Percentiles rank a stretch among this genome's conserved stretches.
Conservation (phyloP, 176 grass and related monocot genomes). For the Sorghum bicolor region Sorghum_bicolor_NCBIv3 NC_012870.2:69947001-69947500, state of each 20-base stretch:
- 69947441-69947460: slow-evolving; percentile 51
- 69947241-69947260: slow-evolving; percentile 97
- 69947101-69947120: slow-evolving; percentile 55
- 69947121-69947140: slow-evolving; percentile 75
- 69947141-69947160: slow-evolving; percentile 83
- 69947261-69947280: slow-evolving; percentile 86
- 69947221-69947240: slow-evolving; percentile 85
- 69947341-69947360: slow-evolving; percentile 95
- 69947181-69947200: slow-evolving; percentile 56
- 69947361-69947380: slow-evolving; percentile 82
- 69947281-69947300: slow-evolving; percentile 83
- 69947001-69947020: slow-evolving; percentile 44
- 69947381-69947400: slow-evolving; percentile 99
- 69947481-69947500: slow-evolving; percentile 46
- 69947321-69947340: slow-evolving; percentile 99
- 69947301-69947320: slow-evolving; percentile 80
- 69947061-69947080: slow-evolving; percentile 71
- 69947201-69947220: slow-evolving; percentile 90
- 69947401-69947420: slow-evolving; percentile 99
- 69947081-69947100: slow-evolving; percentile 92
- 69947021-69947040: slow-evolving; percentile 35
- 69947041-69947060: slow-evolving; percentile 69
- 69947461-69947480: background rate
- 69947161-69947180: slow-evolving; percentile 60
- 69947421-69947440: slow-evolving; percentile 79